Conservation (phyloP, 2,329 filamentous ascomycete species). For the Aspergillus clavatus region DNA sequence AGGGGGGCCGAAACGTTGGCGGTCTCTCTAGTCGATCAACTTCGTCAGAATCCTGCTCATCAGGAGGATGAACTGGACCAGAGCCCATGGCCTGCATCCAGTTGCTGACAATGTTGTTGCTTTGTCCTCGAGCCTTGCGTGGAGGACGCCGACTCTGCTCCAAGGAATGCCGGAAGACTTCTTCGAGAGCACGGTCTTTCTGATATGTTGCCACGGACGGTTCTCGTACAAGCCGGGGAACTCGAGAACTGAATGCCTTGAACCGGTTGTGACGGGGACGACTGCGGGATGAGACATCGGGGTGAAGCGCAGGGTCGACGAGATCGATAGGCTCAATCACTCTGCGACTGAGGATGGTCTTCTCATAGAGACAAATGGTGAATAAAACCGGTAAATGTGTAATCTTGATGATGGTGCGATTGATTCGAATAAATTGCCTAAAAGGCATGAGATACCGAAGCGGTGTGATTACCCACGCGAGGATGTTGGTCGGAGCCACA, state of each 20-base stretch:
- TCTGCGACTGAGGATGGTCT: constrained; percentile 66
- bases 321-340: constrained; percentile 81
- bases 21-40: constrained; percentile 55
- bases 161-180: constrained; percentile 76
- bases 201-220: constrained; percentile 84
- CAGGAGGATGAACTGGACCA: constrained; percentile 52
- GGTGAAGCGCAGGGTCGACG: constrained; percentile 63
- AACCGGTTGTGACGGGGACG: constrained; percentile 54
- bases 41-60: constrained; percentile 56
- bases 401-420: constrained; percentile 84
- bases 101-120: constrained; percentile 74
- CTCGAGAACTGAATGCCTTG: constrained; percentile 67
- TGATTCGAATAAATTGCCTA: constrained; percentile 74
- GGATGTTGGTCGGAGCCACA: constrained; percentile 82
- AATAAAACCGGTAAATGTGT: constrained; percentile 87
- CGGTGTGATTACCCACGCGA: constrained; percentile 85
- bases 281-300: constrained; percentile 50
- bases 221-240: constrained; percentile 62
- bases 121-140: constrained; percentile 57
- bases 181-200: constrained; percentile 84
- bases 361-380: constrained; percentile 82
- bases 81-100: constrained; percentile 75
- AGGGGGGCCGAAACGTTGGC: constrained; percentile 49
- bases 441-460: constrained; percentile 76
- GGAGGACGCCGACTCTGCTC: constrained; percentile 57